A percentile compares a stretch with the other conserved stretches of the same genome.
These are phyloP conservation scores for Alternaria metachromatica DNA, from an alignment of 2,329 filamentous ascomycete genomes.

Conservation along the genomic window DNA sequence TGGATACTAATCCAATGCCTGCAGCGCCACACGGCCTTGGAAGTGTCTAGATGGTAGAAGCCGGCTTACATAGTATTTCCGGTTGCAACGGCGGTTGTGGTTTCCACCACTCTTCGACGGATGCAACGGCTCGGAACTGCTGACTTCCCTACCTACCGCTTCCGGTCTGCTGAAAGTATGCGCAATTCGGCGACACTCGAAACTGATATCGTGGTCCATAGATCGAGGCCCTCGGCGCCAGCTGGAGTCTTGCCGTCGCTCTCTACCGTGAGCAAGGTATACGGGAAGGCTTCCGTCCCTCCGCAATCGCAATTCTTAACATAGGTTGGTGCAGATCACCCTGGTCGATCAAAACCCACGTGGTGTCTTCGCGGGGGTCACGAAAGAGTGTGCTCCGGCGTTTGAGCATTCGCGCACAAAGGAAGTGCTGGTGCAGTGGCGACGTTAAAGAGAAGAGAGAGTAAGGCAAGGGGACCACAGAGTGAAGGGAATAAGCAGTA, in stretches of 20 bases:
- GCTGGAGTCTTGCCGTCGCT: neutral
- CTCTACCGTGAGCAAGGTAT: neutral
- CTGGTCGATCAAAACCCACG: conserved; percentile 64
- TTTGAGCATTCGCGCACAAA: no score
- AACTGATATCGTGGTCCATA: neutral
- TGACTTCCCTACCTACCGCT: neutral
- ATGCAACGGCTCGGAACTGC: neutral
- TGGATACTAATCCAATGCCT: neutral
- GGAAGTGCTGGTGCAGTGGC: no score
- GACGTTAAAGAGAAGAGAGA: no score
- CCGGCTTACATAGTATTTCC: neutral
- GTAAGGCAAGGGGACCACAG: no score
- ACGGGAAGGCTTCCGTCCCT: neutral
- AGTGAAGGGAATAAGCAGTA: no score
- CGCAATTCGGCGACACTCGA: neutral
- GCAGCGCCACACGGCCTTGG: neutral
- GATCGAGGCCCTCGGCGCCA: neutral
- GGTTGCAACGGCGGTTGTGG: neutral
- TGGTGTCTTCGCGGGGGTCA: conserved; percentile 77
- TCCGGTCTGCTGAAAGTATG: neutral
- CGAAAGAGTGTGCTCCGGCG: no score
- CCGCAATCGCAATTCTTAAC: neutral
- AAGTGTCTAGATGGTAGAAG: neutral
- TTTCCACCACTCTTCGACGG: neutral
- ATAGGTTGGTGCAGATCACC: conserved; percentile 64